A percentile compares a stretch with the other conserved stretches of the same genome.
These are phyloP conservation scores for Holtermannia corniformis DNA, from an alignment of 768 basidiomycete genomes.

Conservation along the genomic window DNA sequence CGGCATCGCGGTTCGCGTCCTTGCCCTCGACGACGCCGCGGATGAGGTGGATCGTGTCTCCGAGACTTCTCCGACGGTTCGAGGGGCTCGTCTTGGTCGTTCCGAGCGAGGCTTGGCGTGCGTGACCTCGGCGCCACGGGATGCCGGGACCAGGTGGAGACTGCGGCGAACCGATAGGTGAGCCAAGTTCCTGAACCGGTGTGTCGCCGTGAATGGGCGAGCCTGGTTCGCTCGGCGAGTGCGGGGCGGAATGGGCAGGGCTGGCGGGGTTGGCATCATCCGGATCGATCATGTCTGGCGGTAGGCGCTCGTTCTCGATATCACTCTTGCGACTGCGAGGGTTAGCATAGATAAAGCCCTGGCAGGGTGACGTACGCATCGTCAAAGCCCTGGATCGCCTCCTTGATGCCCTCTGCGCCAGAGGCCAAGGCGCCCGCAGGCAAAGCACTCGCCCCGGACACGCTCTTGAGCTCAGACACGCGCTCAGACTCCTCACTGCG, in stretches of 20 bases:
- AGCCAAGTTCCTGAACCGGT: constrained; percentile 1
- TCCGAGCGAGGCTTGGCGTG: constrained; percentile 71
- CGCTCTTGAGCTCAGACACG: constrained; percentile 90
- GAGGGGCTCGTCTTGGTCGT: constrained; percentile 94
- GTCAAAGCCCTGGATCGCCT: constrained; percentile 84
- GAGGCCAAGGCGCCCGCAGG: constrained; percentile 76
- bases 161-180: constrained; percentile 10
- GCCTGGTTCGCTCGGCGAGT: constrained; percentile 27
- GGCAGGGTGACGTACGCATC: constrained; percentile 65
- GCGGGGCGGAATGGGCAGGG: constrained; percentile 28
- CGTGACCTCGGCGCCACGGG: constrained; percentile 46
- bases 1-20: constrained; percentile 43
- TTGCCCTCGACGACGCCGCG: constrained; percentile 82
- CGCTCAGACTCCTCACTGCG: constrained; percentile 91
- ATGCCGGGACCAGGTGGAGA: constrained; percentile 27
- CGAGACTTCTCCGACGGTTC: constrained; percentile 78
- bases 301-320: constrained; percentile 97
- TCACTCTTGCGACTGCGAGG: constrained; percentile 75
- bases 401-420: constrained; percentile 88
- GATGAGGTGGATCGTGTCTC: constrained; percentile 91
- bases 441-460: constrained; percentile 59
- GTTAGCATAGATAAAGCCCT: neutral
- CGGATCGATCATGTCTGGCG: constrained; percentile 78
- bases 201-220: constrained; percentile 15
- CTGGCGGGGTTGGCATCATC: constrained; percentile 36